Conservation (phyloP, 441 rosid genomes). For the Breynia disticha region DNA sequence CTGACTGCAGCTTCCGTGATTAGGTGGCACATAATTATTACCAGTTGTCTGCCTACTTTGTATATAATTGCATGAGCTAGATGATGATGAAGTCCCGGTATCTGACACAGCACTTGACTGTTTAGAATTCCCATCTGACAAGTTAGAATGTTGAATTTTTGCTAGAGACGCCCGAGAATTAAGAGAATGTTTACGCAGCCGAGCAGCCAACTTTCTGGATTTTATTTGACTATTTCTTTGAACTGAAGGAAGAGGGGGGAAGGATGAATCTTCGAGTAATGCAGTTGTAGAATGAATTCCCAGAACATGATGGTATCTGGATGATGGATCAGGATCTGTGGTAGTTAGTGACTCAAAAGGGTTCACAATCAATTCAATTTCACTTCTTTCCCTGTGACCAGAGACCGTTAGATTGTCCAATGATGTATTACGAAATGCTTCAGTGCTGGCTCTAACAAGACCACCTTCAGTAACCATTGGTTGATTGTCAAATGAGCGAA, state of each 20-base stretch:
- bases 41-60: slow-evolving; percentile 4
- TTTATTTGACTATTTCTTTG: slow-evolving; percentile 36
- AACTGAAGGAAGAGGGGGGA: slow-evolving; percentile 65
- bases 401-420: slow-evolving; percentile 33
- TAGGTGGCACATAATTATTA: slow-evolving; percentile 18
- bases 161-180: too few species aligned
- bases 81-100: too few species aligned
- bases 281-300: slow-evolving; percentile 41
- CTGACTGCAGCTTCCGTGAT: slow-evolving; percentile 38
- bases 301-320: slow-evolving; percentile 79
- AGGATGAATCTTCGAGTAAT: slow-evolving; percentile 62
- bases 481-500: slow-evolving; percentile 58
- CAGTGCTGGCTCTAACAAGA: slow-evolving; percentile 40
- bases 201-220: slow-evolving; percentile 55
- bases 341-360: slow-evolving; percentile 58
- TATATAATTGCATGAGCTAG: too few species aligned
- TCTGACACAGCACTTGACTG: too few species aligned
- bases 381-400: slow-evolving; percentile 28
- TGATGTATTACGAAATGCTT: slow-evolving; percentile 39
- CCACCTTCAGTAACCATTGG: slow-evolving; percentile 64
- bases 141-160: too few species aligned
- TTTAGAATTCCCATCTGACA: too few species aligned
- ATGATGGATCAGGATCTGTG: slow-evolving; percentile 46
- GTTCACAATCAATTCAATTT: slow-evolving; percentile 46
- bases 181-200: slow-evolving; percentile 21